Conservation (phyloP, 495 filamentous ascomycete species). For the Lasiosphaeria ovina region DNA sequence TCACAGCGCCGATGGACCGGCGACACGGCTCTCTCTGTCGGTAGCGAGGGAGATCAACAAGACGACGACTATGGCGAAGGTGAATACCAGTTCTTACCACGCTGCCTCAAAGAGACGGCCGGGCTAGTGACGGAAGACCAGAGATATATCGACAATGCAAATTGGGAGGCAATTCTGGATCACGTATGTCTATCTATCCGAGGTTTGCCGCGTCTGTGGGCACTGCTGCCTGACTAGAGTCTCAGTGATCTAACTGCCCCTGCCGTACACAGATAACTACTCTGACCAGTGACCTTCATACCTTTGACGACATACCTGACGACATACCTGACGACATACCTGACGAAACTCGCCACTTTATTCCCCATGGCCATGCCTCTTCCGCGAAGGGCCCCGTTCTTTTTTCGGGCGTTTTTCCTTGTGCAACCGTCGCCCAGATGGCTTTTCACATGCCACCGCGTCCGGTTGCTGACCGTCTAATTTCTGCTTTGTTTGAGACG, state of each 20-base stretch:
- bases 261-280: slow-evolving; percentile 23
- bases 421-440: slow-evolving; percentile 38
- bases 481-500: slow-evolving; percentile 46
- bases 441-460: slow-evolving; percentile 42
- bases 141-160: slow-evolving; percentile 48
- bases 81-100: neutral
- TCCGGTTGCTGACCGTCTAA: slow-evolving; percentile 41
- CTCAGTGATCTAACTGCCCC: neutral
- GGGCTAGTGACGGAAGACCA: slow-evolving; percentile 39
- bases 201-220: neutral
- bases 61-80: slow-evolving; percentile 2
- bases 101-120: slow-evolving; percentile 15
- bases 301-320: slow-evolving; percentile 18
- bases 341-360: no score
- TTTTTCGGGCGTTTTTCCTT: slow-evolving; percentile 39
- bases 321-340: slow-evolving; percentile 27
- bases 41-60: slow-evolving; percentile 8
- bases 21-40: neutral
- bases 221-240: no score
- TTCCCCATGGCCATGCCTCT: slow-evolving; percentile 13
- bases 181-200: slow-evolving; percentile 34
- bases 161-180: slow-evolving; percentile 53
- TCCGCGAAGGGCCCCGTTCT: slow-evolving; percentile 35
- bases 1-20: slow-evolving; percentile 26
- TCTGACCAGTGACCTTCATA: slow-evolving; percentile 23